Base-by-base conservation (phyloP, 225 moss, liverwort and hornwort genomes). In the Sphagnum contortum region DNA sequence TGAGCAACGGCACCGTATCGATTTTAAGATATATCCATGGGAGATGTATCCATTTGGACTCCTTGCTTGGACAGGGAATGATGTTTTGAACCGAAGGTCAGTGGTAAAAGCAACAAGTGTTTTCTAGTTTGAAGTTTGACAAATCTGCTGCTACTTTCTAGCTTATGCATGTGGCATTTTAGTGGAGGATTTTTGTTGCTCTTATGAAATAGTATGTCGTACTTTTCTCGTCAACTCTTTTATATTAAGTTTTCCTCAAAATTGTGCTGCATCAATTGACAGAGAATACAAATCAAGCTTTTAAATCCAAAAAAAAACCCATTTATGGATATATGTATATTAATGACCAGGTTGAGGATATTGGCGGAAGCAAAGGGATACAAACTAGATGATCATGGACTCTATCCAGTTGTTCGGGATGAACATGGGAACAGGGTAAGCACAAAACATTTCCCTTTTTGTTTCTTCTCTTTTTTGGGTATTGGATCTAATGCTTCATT, bases 11-110 rank as follows among this genome's bases (percentile, higher is more conserved):
- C 98, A 91, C 62, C 98, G 98, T 14, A 72, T 98, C 60, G 98
- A 98, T 76, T 66, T 93, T 11, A 98, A 98, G 89, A 79, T 80
- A 45, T 98, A 87, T 64, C 98, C 98, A 14, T 67, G 69, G 46
- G 85, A 93, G 61, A 80, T 91, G 72, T 93, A 89, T 69, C 82
- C 98, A 69, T 98, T 76, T 79, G 98, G 98, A 50, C 62, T 98
- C n/a, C 44, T 98, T 70, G 91, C 91, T 45, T 98, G 98, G 98
- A 98, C 98, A 11, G 98, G 98, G 67, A 98, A 98, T 68, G 91
- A 98, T 76, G 66, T 98, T 48, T 73, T 98, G 48, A 98, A 98
- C 63, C 83, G 98, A 77, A 89, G 90, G 96, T 84, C 83, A 29
- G 63, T 50, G 47, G 57, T 65, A 55, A 50, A 53, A 56, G 68